Conservation (phyloP, 108 stramenopile species). For the Poteriospumella lacustris region DNA sequence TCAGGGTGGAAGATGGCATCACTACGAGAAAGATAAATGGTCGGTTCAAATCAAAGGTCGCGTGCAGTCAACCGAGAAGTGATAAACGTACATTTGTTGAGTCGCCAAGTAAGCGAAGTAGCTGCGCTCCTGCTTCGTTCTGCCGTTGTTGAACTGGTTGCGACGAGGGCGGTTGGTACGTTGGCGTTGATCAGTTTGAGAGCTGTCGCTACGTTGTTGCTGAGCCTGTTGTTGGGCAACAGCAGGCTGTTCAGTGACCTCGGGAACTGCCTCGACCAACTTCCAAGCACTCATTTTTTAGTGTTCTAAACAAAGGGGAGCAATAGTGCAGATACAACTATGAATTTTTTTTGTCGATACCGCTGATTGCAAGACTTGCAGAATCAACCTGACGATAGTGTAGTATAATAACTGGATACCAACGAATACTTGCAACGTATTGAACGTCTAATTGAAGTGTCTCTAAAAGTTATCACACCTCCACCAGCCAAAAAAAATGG, state of each 20-base stretch:
- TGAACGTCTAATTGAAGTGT: too few relatives aligned
- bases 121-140: background rate
- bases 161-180: background rate
- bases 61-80: background rate
- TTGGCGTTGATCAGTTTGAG: background rate
- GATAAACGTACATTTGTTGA: conserved; percentile 15
- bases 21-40: background rate
- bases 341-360: too few relatives aligned
- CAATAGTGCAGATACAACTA: too few relatives aligned
- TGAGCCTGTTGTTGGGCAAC: background rate
- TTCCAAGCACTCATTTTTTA: conserved; percentile 11
- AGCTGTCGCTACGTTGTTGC: background rate
- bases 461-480: too few relatives aligned
- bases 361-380: too few relatives aligned
- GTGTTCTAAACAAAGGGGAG: too few relatives aligned
- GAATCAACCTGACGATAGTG: too few relatives aligned
- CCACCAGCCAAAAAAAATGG: too few relatives aligned
- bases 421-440: too few relatives aligned
- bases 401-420: too few relatives aligned
- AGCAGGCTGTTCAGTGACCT: background rate
- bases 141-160: background rate
- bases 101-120: conserved; percentile 21
- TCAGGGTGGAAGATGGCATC: conserved; percentile 14
- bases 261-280: background rate
- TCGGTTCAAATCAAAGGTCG: background rate